Conservation (phyloP, 1,284 basidiomycete genomes). For the Microbotryum violaceum region DNA sequence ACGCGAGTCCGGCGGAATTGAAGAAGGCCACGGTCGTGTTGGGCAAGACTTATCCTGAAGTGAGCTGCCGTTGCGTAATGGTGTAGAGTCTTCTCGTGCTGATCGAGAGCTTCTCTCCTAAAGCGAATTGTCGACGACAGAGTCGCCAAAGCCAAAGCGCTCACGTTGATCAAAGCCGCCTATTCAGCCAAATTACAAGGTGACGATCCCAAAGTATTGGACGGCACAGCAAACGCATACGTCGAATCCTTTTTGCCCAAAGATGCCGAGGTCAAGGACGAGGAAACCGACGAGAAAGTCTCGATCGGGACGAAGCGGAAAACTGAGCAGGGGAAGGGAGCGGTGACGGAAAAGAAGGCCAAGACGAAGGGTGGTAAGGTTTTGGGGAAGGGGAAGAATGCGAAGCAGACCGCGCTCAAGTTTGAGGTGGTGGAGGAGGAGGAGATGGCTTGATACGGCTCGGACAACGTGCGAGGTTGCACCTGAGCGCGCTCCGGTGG, state of each 20-base stretch:
- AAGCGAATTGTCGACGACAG: slow-evolving; percentile 43
- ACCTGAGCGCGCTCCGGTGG: no score
- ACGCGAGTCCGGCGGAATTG: slow-evolving; percentile 41
- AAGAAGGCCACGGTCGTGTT: slow-evolving; percentile 42
- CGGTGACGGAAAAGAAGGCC: no score
- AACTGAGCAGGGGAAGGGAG: slow-evolving; percentile 1
- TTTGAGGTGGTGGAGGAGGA: neutral
- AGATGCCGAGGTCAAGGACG: neutral
- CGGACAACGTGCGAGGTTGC: no score
- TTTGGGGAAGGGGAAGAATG: no score
- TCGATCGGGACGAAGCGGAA: slow-evolving; percentile 14
- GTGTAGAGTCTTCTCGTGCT: neutral
- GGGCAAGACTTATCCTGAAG: slow-evolving; percentile 42
- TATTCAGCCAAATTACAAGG: slow-evolving; percentile 33
- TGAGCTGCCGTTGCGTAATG: slow-evolving; percentile 7
- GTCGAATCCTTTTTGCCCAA: slow-evolving; percentile 8
- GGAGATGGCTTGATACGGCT: no score
- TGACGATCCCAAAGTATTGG: slow-evolving; percentile 14
- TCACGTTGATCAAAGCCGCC: slow-evolving; percentile 41
- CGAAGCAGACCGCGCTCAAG: slow-evolving; percentile 16
- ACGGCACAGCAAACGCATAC: slow-evolving; percentile 22
- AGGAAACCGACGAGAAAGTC: neutral
- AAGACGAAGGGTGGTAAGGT: no score
- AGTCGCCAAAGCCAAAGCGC: slow-evolving; percentile 37
- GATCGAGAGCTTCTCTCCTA: neutral